Evolutionary conservation across 352 stramenopile genomes (phyloP), one percentile per base, ranked within the genome.

Genomic region (Globisporangium cystogenes): DNA sequence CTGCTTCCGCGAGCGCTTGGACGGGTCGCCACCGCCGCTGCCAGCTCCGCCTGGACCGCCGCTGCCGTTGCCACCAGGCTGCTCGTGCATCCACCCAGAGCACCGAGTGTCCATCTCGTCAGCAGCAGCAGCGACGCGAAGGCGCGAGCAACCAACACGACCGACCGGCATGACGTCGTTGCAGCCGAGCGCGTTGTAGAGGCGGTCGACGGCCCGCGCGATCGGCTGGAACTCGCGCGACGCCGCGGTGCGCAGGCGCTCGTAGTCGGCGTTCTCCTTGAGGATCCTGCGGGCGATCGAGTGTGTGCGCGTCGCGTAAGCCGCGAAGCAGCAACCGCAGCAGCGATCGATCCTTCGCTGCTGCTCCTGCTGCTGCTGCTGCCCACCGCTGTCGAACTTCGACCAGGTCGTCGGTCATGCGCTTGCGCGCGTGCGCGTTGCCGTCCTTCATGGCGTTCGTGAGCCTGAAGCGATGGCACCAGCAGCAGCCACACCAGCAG

Each of bases 171-270:
- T 76, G 49, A 92, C 74, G n/a, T 90, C 78, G 56, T 89, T 89
- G 67, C 81, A 92, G 8, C 79, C 79, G 0, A 92, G 64, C 0
- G 76, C 65, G 45, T 92, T 92, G 68, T 92, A 92, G 7, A 90
- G 60, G 1, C 76, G 74, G 26, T 92, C 81, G 21, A 92, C 81
- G 12, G 82, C 66, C 10, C 81, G 72, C 7, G 81, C 76, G 33
- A 88, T 74, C 21, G 81, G 79, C 37, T 86, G 74, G 51, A 92
- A 92, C 57, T 92, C 78, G 12, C 79, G 65, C 36, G 70, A 65
- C 7, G 78, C 76, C 20, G 61, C 70, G 51, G 72, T 70, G 20
- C 81, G 76, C 18, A 87, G 67, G 8, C 78, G 72, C 56, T 92
- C 81, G 39, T 87, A 74, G 42, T 89, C 77, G 1, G 74, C 64